phyloP scores from a whole-genome alignment of 768 basidiomycete species.

The Russula abietina region DNA sequence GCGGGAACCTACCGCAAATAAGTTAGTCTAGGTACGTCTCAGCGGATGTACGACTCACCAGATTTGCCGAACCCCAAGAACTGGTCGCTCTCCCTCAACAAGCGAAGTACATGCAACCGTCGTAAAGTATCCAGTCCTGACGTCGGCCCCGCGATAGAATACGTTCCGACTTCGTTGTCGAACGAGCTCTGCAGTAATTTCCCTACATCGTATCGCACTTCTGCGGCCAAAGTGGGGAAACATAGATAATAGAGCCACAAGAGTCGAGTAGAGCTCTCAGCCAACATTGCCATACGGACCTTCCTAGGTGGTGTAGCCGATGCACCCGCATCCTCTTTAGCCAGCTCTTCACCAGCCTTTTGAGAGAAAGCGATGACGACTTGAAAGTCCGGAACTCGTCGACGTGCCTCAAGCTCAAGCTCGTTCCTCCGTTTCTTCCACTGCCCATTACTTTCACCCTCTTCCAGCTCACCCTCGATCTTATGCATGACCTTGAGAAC shows the following conservation, averaged over 20 bases:
- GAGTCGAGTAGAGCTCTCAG: conserved; percentile 74
- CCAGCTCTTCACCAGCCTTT: neutral
- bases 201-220: conserved; percentile 81
- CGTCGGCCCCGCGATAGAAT: conserved; percentile 28
- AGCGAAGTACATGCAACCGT: conserved; percentile 70
- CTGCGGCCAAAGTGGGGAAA: conserved; percentile 66
- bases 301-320: conserved; percentile 24
- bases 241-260: conserved; percentile 81
- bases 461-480: conserved; percentile 51
- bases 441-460: conserved; percentile 56
- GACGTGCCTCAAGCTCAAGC: conserved; percentile 67
- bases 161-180: conserved; percentile 29
- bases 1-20: conserved; percentile 30
- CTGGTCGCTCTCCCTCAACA: conserved; percentile 71
- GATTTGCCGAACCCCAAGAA: conserved; percentile 74
- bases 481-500: conserved; percentile 46
- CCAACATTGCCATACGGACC: conserved; percentile 55
- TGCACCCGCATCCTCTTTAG: neutral
- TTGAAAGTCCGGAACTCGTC: conserved; percentile 78
- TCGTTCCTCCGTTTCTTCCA: conserved; percentile 66
- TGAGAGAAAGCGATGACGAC: conserved; percentile 82
- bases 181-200: conserved; percentile 57
- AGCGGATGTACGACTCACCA: neutral
- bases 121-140: conserved; percentile 49
- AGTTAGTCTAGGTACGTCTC: neutral